Evolutionary conservation across 1,139 yeast species (phyloP).

Genomic region (Blastobotrys raffinosifermentans): DNA sequence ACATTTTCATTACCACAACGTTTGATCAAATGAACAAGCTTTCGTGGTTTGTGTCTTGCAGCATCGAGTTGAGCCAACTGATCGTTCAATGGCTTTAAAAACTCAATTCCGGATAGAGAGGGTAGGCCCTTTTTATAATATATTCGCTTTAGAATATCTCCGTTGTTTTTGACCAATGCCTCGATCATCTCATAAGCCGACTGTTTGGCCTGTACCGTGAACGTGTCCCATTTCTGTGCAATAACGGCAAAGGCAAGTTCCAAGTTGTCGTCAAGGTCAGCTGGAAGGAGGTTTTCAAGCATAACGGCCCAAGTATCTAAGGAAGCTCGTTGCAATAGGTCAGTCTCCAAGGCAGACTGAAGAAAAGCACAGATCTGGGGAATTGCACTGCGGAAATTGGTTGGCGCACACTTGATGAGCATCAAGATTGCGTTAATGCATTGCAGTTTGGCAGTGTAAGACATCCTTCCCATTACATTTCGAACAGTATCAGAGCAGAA

Average conservation of each 20-base stretch:
- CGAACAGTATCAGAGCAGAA: constrained; percentile 74
- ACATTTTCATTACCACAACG: constrained; percentile 63
- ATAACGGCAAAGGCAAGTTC: constrained; percentile 53
- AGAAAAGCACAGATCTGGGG: constrained; percentile 87
- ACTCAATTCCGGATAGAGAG: background rate
- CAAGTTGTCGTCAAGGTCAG: constrained; percentile 42
- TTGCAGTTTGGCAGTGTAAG: constrained; percentile 64
- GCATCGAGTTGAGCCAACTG: background rate
- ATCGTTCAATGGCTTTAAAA: background rate
- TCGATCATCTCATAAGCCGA: constrained; percentile 19
- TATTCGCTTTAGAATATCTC: constrained; percentile 18
- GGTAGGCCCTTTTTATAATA: background rate
- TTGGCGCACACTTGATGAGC: constrained; percentile 55
- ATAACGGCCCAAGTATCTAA: constrained; percentile 59
- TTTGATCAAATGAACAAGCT: constrained; percentile 26
- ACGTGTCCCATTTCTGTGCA: constrained; percentile 56
- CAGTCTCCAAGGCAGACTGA: constrained; percentile 68
- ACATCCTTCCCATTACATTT: constrained; percentile 63
- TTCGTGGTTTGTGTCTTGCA: background rate
- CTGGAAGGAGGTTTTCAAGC: constrained; percentile 36
- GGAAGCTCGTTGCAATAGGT: constrained; percentile 56
- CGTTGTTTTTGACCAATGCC: constrained; percentile 14
- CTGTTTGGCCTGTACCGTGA: constrained; percentile 18
- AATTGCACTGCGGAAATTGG: constrained; percentile 58
- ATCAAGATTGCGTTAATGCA: constrained; percentile 72